A percentile compares a stretch with the other conserved stretches of the same genome.
These are phyloP conservation scores for Fragilariopsis cylindrus DNA, from an alignment of 108 stramenopile genomes.

Conservation along the genomic window DNA sequence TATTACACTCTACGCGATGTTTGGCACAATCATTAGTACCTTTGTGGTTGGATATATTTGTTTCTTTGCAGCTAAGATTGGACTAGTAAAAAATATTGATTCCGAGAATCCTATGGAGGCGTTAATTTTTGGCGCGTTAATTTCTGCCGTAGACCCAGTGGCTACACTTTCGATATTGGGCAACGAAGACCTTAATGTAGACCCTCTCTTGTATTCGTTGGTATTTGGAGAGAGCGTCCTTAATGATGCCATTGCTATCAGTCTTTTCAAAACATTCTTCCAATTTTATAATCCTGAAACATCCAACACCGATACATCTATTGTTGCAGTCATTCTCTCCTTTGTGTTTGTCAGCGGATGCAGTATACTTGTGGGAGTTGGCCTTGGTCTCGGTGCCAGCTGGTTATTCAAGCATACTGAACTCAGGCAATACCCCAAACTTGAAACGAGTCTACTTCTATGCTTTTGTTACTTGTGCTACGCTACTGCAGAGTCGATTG, in stretches of 20 bases:
- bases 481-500: conserved; percentile 87
- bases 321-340: conserved; percentile 67
- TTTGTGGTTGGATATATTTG: conserved; percentile 91
- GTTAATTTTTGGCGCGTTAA: conserved; percentile 93
- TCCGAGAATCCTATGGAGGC: conserved; percentile 93
- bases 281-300: conserved; percentile 81
- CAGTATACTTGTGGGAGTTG: conserved; percentile 83
- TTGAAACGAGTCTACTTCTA: conserved; percentile 93
- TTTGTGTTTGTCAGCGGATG: conserved; percentile 70
- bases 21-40: conserved; percentile 91
- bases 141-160: conserved; percentile 96
- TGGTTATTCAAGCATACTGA: conserved; percentile 89
- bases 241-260: conserved; percentile 98
- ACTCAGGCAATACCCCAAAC: conserved; percentile 83
- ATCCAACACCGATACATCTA: conserved; percentile 58
- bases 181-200: conserved; percentile 85
- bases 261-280: conserved; percentile 93
- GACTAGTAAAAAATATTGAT: conserved; percentile 74
- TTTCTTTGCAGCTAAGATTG: conserved; percentile 69
- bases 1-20: conserved; percentile 91
- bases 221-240: conserved; percentile 97
- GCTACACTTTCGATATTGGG: conserved; percentile 95
- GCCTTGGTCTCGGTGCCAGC: conserved; percentile 79
- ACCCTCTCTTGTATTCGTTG: conserved; percentile 90
- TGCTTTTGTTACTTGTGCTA: conserved; percentile 95